Conservation (phyloP, 176 grass and related monocot species). For the Olyra latifolia region DNA sequence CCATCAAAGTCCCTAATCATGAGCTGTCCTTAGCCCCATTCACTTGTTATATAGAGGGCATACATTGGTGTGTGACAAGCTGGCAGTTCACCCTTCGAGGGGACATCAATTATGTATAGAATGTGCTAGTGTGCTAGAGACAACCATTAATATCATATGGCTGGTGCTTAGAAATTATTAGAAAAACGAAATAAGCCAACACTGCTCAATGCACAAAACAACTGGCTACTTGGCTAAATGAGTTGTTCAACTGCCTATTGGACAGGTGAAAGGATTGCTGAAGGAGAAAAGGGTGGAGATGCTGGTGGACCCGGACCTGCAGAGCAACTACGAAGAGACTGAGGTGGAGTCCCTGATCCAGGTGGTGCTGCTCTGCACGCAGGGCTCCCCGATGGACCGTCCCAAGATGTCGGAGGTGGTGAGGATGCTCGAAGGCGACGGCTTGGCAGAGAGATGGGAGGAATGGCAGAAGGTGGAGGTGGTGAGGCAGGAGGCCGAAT, state of each 20-base stretch:
- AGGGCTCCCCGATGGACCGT: slow-evolving; percentile 65
- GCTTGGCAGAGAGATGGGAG: slow-evolving; percentile 66
- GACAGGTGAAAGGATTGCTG: slow-evolving; percentile 58
- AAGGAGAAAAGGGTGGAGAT: slow-evolving; percentile 61
- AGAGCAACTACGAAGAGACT: slow-evolving; percentile 44
- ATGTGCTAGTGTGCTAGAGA: slow-evolving; percentile 39
- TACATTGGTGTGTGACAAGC: slow-evolving; percentile 21
- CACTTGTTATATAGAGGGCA: slow-evolving; percentile 25
- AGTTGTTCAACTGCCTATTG: slow-evolving; percentile 24
- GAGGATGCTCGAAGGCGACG: slow-evolving; percentile 78
- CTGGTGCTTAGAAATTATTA: not conserved
- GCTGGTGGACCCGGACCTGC: slow-evolving; percentile 61
- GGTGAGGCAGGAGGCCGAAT: slow-evolving; percentile 52
- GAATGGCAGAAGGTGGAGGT: slow-evolving; percentile 83
- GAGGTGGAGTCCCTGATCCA: slow-evolving; percentile 78
- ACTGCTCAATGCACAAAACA: not conserved
- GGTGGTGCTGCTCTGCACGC: slow-evolving; percentile 70
- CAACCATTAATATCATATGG: slow-evolving; percentile 28
- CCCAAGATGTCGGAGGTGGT: slow-evolving; percentile 82
- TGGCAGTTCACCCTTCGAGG: slow-evolving; percentile 27
- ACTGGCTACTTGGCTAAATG: slow-evolving; percentile 20
- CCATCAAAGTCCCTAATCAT: slow-evolving; percentile 14
- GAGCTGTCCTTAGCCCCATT: slow-evolving; percentile 9
- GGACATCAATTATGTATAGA: slow-evolving; percentile 35
- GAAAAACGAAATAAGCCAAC: not conserved